phyloP scores from a whole-genome alignment of 192 early-diverging fungal species.

The Coemansia umbellata region DNA sequence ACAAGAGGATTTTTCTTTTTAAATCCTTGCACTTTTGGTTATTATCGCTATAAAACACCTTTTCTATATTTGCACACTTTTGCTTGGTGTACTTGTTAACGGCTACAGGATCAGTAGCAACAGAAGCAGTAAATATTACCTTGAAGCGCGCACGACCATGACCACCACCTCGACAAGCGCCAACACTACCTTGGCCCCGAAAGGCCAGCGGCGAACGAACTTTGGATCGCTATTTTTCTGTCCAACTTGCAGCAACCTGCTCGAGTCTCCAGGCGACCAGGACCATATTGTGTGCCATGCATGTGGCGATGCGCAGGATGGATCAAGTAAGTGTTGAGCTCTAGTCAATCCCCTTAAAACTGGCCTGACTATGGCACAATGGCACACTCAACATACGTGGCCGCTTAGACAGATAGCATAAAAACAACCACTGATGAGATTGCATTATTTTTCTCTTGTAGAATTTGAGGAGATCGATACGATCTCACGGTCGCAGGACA shows the following conservation, averaged over 20 bases:
- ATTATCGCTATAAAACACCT: no score
- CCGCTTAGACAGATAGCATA: no score
- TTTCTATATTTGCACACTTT: no score
- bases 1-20: no score
- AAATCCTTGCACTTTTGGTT: no score
- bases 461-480: conserved; percentile 80
- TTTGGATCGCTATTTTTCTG: conserved; percentile 85
- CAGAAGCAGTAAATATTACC: no score
- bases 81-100: no score
- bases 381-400: no score
- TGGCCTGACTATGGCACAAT: no score
- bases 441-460: conserved; percentile 7
- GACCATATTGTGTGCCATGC: conserved; percentile 76
- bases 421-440: neutral
- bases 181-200: neutral
- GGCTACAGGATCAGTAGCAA: no score
- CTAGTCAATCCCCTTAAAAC: no score
- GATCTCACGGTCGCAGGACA: conserved; percentile 69
- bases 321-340: conserved; percentile 20
- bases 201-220: conserved; percentile 34
- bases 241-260: conserved; percentile 81
- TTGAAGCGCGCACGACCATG: no score
- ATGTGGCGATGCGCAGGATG: conserved; percentile 67
- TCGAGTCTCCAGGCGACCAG: conserved; percentile 80
- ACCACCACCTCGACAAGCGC: neutral